A percentile compares a stretch with the other conserved stretches of the same genome.
Conservation (phyloP, 495 filamentous ascomycete genomes). For the Coniosporium apollinis region DNA sequence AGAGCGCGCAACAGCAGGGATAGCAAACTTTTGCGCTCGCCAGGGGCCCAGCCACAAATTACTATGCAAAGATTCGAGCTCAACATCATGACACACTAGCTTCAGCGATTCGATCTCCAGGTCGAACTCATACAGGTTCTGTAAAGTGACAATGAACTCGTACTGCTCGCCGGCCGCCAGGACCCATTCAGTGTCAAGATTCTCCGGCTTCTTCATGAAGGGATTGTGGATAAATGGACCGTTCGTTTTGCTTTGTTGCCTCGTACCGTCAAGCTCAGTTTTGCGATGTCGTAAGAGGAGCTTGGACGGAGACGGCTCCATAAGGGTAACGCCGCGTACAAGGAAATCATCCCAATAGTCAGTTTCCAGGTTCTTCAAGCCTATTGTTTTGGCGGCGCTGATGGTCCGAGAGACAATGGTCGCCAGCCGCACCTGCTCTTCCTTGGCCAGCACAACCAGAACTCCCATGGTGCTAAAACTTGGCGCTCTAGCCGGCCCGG, state of each 20-base stretch:
- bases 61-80: constrained; percentile 48
- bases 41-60: constrained; percentile 59
- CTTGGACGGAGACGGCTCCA: constrained; percentile 31
- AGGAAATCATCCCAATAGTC: constrained; percentile 97
- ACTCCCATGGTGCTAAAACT: constrained; percentile 42
- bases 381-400: constrained; percentile 51
- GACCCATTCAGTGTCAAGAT: constrained; percentile 40
- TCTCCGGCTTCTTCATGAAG: constrained; percentile 51
- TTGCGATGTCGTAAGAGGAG: constrained; percentile 57
- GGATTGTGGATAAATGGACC: constrained; percentile 91
- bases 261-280: constrained; percentile 47
- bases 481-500: constrained; percentile 61
- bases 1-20: constrained; percentile 48
- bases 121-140: constrained; percentile 90
- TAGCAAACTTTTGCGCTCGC: constrained; percentile 57
- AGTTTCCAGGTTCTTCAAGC: constrained; percentile 48
- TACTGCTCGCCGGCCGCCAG: constrained; percentile 63
- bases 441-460: constrained; percentile 48
- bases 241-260: constrained; percentile 34
- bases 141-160: constrained; percentile 62
- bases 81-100: constrained; percentile 53
- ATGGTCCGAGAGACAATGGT: constrained; percentile 76
- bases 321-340: constrained; percentile 60
- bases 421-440: constrained; percentile 68
- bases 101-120: constrained; percentile 68